Percentiles rank a stretch among this genome's conserved stretches.
Evolutionary conservation across 768 basidiomycete species (phyloP).

Genomic region (Wakefieldia striispora): DNA sequence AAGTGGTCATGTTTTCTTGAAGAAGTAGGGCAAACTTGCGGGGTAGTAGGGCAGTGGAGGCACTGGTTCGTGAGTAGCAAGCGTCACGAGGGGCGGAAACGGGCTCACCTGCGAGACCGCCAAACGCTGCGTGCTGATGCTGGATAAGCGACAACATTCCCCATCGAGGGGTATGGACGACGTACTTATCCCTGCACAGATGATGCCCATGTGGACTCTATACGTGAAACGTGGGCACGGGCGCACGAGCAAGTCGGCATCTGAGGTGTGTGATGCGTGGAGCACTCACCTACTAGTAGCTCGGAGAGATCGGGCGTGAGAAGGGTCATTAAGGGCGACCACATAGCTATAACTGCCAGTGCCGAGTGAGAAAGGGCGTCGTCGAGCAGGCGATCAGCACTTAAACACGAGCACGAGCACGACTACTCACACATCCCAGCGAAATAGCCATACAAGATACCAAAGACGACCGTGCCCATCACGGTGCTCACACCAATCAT

Average conservation of each 20-base stretch:
- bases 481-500: constrained; percentile 43
- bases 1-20: no score
- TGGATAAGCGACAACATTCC: no score
- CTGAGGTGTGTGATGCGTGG: not conserved
- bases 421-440: constrained; percentile 44
- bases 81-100: no score
- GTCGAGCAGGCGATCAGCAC: not conserved
- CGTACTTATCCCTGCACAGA: constrained; percentile 46
- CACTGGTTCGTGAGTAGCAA: constrained; percentile 1
- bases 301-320: constrained; percentile 49
- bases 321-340: constrained; percentile 44
- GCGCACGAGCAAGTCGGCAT: not conserved
- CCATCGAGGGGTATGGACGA: not conserved
- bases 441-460: constrained; percentile 50
- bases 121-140: constrained; percentile 15
- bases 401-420: no score
- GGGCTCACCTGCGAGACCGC: constrained; percentile 19
- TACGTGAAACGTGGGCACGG: no score
- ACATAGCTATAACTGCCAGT: constrained; percentile 35
- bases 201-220: constrained; percentile 47
- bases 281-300: constrained; percentile 46
- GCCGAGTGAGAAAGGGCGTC: not conserved
- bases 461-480: constrained; percentile 40
- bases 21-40: no score
- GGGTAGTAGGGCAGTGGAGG: no score